phyloP scores from a whole-genome alignment of 1,284 basidiomycete species.

The Phlebopus sp. region DNA sequence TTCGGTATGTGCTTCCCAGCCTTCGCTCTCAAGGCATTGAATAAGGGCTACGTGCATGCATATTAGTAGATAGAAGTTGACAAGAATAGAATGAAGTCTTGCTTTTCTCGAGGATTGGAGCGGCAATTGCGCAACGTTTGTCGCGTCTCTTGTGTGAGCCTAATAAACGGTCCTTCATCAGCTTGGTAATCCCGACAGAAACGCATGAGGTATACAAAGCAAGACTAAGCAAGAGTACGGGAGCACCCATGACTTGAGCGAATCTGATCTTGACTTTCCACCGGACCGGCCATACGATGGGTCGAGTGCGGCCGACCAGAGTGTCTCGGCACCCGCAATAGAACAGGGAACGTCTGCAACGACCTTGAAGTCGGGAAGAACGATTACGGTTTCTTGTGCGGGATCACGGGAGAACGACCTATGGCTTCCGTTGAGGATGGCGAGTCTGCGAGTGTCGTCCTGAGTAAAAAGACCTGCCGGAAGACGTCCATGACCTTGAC shows the following conservation, averaged over 20 bases:
- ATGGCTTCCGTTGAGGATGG: slow-evolving; percentile 82
- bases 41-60: slow-evolving; percentile 49
- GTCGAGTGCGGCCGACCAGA: slow-evolving; percentile 66
- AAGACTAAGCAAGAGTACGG: slow-evolving; percentile 77
- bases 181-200: neutral
- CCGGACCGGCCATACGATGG: slow-evolving; percentile 50
- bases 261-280: slow-evolving; percentile 39
- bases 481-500: slow-evolving; percentile 17
- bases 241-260: slow-evolving; percentile 66
- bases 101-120: slow-evolving; percentile 79
- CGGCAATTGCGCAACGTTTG: slow-evolving; percentile 85
- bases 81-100: slow-evolving; percentile 10
- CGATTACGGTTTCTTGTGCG: slow-evolving; percentile 69
- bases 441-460: slow-evolving; percentile 54
- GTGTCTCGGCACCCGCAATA: slow-evolving; percentile 59
- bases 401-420: slow-evolving; percentile 57
- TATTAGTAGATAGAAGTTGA: slow-evolving; percentile 4
- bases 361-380: slow-evolving; percentile 89
- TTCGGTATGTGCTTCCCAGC: slow-evolving; percentile 75
- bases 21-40: slow-evolving; percentile 56
- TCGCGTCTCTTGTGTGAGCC: slow-evolving; percentile 91
- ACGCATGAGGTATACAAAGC: slow-evolving; percentile 60
- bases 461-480: slow-evolving; percentile 56
- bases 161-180: slow-evolving; percentile 32
- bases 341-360: slow-evolving; percentile 68